Evolutionary conservation across 108 stramenopile species (phyloP), one percentile per base, ranked within the genome.

Genomic region (Fragilariopsis cylindrus): DNA sequence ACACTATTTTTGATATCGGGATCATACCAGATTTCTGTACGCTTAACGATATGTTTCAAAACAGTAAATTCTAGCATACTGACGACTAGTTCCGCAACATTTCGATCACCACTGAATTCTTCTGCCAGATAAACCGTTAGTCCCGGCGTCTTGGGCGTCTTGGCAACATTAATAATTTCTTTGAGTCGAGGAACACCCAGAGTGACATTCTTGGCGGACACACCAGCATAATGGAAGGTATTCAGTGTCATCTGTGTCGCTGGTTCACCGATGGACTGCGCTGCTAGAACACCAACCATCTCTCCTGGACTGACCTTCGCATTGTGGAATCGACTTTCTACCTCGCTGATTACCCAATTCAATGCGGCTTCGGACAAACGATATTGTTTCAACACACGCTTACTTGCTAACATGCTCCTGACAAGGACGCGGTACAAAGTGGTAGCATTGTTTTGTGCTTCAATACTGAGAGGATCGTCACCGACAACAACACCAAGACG

Each of bases 231-330:
- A 82, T 99, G 99, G 82, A 99, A 99, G 40, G 99, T 99, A 73
- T 95, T 95, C 53, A 99, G 84, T 5, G 99, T 99, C 99, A 99
- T 99, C 79, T 99, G 99, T n/a, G 99, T 99, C 48, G 98, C 97
- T 18, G 99, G 99, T 79, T 99, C 98, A 16, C 99, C 99, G 69
- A 99, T 95, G 71, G 94, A 96, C 80, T 99, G 99, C 3, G 99
- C 99, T 5, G 99, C 99, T 66, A 98, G 88, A 7, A 99, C 98
- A 63, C 99, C 99, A 64, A 92, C 91, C 97, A 98, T 98, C 78
- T 99, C 99, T n/a, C 99, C 99, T 8, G 99, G 93, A 71, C 84
- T 82, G 6, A 97, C 98, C 80, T 91, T 92, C 60, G 97, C 90
- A 52, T 84, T 83, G 76, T 90, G 78, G 85, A 98, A 98, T 44